A percentile compares a stretch with the other conserved stretches of the same genome.
phyloP scores from a whole-genome alignment of 148 eudicot genomes.

The Vaccinium darrowii region DNA sequence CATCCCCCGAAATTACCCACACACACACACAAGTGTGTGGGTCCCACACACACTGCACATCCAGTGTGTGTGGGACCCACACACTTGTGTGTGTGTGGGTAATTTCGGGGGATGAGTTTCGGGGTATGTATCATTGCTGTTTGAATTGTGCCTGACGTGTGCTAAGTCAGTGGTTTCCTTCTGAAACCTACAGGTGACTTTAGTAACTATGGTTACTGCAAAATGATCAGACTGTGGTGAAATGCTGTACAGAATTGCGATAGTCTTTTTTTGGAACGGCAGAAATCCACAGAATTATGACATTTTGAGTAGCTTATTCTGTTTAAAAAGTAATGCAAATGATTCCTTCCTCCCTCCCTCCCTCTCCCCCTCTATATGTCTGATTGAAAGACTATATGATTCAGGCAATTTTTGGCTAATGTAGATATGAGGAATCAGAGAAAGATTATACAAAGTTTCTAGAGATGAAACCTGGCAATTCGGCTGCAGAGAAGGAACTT shows the following conservation, averaged over 20 bases:
- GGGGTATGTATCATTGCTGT: no score
- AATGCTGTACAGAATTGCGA: background rate
- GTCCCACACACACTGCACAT: no score
- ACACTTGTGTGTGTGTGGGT: no score
- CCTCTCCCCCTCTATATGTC: background rate
- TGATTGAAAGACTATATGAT: slow-evolving; percentile 29
- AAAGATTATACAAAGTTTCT: slow-evolving; percentile 65
- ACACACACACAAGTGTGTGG: no score
- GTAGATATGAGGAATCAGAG: slow-evolving; percentile 88
- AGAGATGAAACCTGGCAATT: slow-evolving; percentile 66
- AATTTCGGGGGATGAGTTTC: no score
- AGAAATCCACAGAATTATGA: background rate
- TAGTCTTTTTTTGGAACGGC: background rate
- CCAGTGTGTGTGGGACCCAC: no score
- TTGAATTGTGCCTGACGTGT: background rate
- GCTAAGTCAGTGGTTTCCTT: background rate
- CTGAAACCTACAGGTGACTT: background rate
- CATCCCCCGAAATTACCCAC: no score
- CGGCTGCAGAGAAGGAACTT: slow-evolving; percentile 86
- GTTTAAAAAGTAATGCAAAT: background rate
- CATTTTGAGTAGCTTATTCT: background rate
- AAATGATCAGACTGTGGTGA: background rate
- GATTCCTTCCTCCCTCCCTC: background rate
- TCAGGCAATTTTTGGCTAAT: slow-evolving; percentile 34
- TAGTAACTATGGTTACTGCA: background rate